Percentiles rank a stretch among this genome's conserved stretches.
Evolutionary conservation across 2,329 filamentous ascomycete species (phyloP).

Genomic region (Helminthosporium solani): DNA sequence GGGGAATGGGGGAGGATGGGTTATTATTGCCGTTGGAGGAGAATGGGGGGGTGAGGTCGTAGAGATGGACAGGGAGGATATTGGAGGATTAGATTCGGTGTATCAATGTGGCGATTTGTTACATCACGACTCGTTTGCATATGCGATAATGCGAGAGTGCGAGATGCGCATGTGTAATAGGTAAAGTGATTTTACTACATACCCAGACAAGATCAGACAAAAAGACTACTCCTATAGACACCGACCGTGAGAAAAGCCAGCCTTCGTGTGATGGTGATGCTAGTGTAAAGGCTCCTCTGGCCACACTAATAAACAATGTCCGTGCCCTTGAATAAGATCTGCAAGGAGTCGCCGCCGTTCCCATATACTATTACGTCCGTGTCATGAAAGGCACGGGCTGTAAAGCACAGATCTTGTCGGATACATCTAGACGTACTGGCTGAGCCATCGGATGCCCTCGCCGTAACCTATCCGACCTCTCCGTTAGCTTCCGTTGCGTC

Average conservation of each 20-base stretch:
- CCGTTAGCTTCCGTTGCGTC: not conserved
- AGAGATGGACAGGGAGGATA: not conserved
- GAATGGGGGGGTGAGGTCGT: not conserved
- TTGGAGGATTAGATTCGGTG: no score
- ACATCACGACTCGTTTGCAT: no score
- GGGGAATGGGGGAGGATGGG: conserved; percentile 17
- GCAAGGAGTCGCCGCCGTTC: no score
- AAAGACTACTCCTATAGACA: conserved; percentile 9
- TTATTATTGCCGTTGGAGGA: conserved; percentile 19
- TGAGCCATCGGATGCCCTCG: conserved; percentile 46
- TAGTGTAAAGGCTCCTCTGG: no score
- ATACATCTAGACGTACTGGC: conserved; percentile 40
- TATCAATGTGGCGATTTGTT: not conserved
- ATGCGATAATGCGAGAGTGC: no score
- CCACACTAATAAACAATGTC: no score
- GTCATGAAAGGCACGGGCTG: no score
- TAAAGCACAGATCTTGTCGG: conserved; percentile 57
- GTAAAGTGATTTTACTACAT: not conserved
- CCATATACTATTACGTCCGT: no score
- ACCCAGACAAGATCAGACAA: not conserved
- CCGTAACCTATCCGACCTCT: conserved; percentile 31
- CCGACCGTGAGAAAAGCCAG: conserved; percentile 46
- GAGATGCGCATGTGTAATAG: not conserved
- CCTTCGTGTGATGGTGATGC: conserved; percentile 50
- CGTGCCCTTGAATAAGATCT: no score